Evolutionary conservation across 768 basidiomycete genomes (phyloP).

Genomic region (Scleroderma bovista): DNA sequence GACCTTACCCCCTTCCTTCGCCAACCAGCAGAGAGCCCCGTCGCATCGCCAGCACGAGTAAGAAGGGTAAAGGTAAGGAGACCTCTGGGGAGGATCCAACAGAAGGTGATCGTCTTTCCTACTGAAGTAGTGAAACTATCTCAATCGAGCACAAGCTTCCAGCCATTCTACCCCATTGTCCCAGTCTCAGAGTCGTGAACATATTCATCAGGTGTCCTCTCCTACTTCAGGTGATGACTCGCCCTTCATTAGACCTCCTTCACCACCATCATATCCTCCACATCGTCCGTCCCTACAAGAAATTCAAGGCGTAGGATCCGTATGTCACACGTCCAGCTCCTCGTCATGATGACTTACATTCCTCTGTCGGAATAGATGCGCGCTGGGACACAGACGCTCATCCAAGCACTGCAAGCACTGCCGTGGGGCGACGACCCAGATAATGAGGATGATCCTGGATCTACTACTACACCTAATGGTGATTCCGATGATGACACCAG

Average conservation of each 20-base stretch:
- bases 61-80: conserved; percentile 46
- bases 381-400: conserved; percentile 82
- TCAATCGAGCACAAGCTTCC: conserved; percentile 11
- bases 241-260: conserved; percentile 70
- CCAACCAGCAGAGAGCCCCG: conserved; percentile 32
- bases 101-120: conserved; percentile 26
- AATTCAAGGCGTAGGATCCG: conserved; percentile 68
- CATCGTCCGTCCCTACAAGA: conserved; percentile 43
- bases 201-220: conserved; percentile 3
- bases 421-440: conserved; percentile 71
- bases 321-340: conserved; percentile 31
- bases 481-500: conserved; percentile 56
- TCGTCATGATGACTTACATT: not conserved
- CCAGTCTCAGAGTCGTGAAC: conserved; percentile 4
- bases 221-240: conserved; percentile 40
- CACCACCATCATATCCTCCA: conserved; percentile 44
- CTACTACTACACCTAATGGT: conserved; percentile 33
- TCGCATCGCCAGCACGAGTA: conserved; percentile 52
- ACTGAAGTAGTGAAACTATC: not conserved
- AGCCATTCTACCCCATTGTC: conserved; percentile 23
- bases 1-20: conserved; percentile 27
- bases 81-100: conserved; percentile 20
- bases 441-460: conserved; percentile 56
- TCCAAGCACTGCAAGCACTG: conserved; percentile 81
- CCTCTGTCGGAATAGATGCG: conserved; percentile 55